Evolutionary conservation across 495 filamentous ascomycete species (phyloP), one percentile per base, ranked within the genome.

Genomic region (Talaromyces nanjingensis): DNA sequence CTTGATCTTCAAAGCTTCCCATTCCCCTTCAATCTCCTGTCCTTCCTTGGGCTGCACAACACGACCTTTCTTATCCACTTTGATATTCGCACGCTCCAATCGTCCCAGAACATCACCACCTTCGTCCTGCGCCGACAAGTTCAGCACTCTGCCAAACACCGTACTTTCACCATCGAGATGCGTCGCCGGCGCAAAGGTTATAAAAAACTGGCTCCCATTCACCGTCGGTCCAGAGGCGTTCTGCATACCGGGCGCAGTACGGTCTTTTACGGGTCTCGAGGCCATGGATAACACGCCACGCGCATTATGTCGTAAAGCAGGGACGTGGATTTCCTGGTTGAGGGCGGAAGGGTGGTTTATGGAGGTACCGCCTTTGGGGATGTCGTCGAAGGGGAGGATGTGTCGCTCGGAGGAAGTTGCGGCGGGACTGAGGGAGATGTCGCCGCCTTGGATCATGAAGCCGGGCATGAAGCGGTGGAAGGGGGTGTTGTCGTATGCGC

Each of bases 141-240:
- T 80, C 73, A 87, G 68, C 55, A 98, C 84, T 74, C 90, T 89
- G 27, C 94, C 94, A 77, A 98, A 98, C 3, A 96, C 90, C 1
- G 91, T 96, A 72, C 93, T 98, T 65, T 91, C 84, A 5, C 94
- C 96, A 76, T 98, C 96, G 34, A 98, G 78, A 84, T 98, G 94
- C 62, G 91, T 87, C 52, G 92, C 91, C 27, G 89, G 83, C 55
- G 88, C 91, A 73, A 93, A 92, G 6, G 87, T 83, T 58, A 98
- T 83, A 73, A 96, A 98, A 73, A 98, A 98, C 77, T 98, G 94
- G 65, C 89, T 92, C 16, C 91, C 93, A 74, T 98, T 98, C 53
- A 93, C 93, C 8, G 83, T 83, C 2, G 89, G 81, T 0, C 86
- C 86, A 11, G 73, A 76, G 31, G 78, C 76, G 52, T 74, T 72